Base-by-base conservation (phyloP, 2,329 filamentous ascomycete species). In the Diaporthe sp. region DNA sequence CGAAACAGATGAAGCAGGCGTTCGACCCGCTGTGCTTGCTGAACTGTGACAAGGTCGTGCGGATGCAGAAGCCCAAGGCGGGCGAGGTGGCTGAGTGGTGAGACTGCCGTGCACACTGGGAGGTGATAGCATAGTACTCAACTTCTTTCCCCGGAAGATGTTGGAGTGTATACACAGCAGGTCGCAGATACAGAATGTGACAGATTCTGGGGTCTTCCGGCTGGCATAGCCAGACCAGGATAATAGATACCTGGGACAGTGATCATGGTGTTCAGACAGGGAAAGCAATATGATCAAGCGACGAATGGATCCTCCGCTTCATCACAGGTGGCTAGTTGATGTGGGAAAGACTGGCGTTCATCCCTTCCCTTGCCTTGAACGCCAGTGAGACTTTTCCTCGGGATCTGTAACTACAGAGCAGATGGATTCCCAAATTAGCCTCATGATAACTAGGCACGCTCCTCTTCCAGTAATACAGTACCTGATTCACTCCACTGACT, bases 21-120 rank as follows among this genome's bases (percentile, higher is more conserved):
- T 93, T 95, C 77, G 95, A 97, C 83, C 94, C 94, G 4, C 85
- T 95, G 44, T 93, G 89, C 79, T 83, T 94, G 72, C 87, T 93
- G 71, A 94, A 94, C 84, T 91, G 89, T 79, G 92, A 94, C 85
- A 94, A 94, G 85, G 88, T 94, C 31, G 84, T 94, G 17, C 88
- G 92, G 74, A 87, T 93, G 79, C 86, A 93, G 83, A 87, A 85
- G 79, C 88, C 89, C 28, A 86, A 86, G 80, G 80, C 85, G 0
- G 88, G 87, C 22, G 87, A 88, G 84, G 79, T 88, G 22, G 74
- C 83, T 5, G 83, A 86, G 79, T 88, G 87, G 87, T 88, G 77
- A 82, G 75, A 46, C 34, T 55, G 49, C 31, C 15, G 49, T 28
- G 19, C 1, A 42, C 13, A 55, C 34, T 13, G n/a, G 34, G 34